phyloP scores from a whole-genome alignment of 2,329 filamentous ascomycete species.

The Dichotomopilus funicola region DNA sequence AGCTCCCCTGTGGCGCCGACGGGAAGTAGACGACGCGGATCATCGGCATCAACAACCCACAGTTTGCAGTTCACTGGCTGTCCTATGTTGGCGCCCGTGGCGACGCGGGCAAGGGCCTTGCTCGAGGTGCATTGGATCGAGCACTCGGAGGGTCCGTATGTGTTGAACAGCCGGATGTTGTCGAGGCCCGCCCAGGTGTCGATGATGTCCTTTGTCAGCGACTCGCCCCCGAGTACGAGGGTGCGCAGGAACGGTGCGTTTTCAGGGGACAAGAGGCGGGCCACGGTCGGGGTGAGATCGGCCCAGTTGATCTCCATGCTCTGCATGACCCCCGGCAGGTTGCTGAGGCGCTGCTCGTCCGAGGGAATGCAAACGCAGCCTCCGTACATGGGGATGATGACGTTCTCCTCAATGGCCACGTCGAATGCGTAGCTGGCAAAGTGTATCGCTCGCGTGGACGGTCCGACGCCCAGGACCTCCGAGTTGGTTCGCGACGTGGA shows the following conservation, averaged over 20 bases:
- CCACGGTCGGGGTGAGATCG: background rate
- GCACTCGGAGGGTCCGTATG: background rate
- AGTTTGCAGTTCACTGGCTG: conserved; percentile 36
- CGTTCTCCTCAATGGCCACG: background rate
- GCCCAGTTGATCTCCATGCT: background rate
- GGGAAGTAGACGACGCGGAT: conserved; percentile 26
- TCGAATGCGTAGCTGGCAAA: background rate
- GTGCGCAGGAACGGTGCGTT: background rate
- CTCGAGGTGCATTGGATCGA: background rate
- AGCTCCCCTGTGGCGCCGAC: conserved; percentile 32
- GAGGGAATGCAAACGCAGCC: background rate
- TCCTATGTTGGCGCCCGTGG: background rate
- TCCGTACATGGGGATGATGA: background rate
- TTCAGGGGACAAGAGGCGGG: background rate
- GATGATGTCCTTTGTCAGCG: background rate
- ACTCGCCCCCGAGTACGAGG: background rate
- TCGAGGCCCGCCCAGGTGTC: background rate
- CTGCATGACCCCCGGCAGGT: background rate
- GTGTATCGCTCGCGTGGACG: background rate
- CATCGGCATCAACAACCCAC: conserved; percentile 29
- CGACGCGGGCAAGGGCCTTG: too few species aligned
- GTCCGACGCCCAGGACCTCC: background rate
- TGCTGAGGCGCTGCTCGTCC: background rate
- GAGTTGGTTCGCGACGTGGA: background rate
- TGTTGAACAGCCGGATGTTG: background rate